These are phyloP conservation scores for Fraxinus xanthoxyloides DNA, from an alignment of 305 asterid species.

Conservation along the genomic window DNA sequence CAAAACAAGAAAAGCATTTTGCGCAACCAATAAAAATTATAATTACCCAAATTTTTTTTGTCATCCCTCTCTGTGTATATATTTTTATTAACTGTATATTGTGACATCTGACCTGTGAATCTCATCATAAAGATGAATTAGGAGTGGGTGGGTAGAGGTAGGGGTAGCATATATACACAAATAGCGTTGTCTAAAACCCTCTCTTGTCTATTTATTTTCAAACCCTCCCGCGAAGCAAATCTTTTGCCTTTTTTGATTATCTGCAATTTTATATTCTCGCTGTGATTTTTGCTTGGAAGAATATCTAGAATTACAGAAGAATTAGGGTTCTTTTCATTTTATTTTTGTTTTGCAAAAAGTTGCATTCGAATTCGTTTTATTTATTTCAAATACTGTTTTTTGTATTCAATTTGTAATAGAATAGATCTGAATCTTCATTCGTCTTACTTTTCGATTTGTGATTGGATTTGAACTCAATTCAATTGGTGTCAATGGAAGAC, in stretches of 20 bases:
- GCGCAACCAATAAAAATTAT: too few species aligned
- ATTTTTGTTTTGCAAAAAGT: background rate
- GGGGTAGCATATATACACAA: background rate
- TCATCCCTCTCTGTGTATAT: too few species aligned
- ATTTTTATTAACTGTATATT: background rate
- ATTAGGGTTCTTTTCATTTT: background rate
- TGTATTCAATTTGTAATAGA: slow-evolving; percentile 19
- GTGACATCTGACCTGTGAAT: background rate
- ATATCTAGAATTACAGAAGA: background rate
- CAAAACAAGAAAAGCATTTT: too few species aligned
- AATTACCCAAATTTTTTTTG: too few species aligned
- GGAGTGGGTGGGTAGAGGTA: background rate
- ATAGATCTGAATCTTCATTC: slow-evolving; percentile 36
- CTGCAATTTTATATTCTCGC: background rate
- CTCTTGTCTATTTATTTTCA: slow-evolving; percentile 21
- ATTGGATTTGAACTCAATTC: slow-evolving; percentile 27
- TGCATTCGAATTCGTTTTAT: background rate
- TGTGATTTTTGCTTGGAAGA: background rate
- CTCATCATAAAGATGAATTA: background rate
- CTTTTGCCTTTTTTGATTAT: slow-evolving; percentile 11
- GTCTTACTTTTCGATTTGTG: slow-evolving; percentile 19
- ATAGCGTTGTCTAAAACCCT: background rate
- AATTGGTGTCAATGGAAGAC: slow-evolving; percentile 63
- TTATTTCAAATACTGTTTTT: background rate
- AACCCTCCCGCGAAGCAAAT: slow-evolving; percentile 54